Base-by-base conservation (phyloP, 805 yeast species). In the Candida schatavii region DNA sequence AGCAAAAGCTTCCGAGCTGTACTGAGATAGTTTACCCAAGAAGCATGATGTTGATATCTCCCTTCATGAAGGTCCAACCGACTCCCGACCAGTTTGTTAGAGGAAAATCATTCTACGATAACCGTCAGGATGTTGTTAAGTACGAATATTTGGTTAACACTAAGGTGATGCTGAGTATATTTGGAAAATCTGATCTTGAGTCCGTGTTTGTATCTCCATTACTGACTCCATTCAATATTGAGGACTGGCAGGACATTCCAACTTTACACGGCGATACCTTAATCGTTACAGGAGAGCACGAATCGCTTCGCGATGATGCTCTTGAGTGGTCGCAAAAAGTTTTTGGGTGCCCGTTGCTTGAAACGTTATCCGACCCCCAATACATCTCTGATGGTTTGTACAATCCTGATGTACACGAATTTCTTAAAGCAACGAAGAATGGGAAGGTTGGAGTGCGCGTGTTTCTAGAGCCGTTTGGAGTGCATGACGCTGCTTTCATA, bases 231-330 rank as follows among this genome's bases (percentile, higher is more conserved):
- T 48, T 51, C 15, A 31, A 40, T 18, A 31, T 45, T 11, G 43
- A 48, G 15, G 67, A 68, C 37, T 69, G 73, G 72, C 44, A 40
- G 3, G 48, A 49, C 2, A 66, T 66, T 18, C 59, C 66, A 4
- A 58, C 63, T 25, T 63, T 57, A 38, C 52, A 49, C 1, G 42
- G 43, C 35, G 57, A 55, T 29, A 59, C 68, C 3, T 61, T 65
- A 27, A 45, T 68, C 21, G 45, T 68, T 11, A 45, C 49, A 5
- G 74, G 75, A 15, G 74, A 69, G 52, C 72, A 68, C 41, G 75
- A 70, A 46, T 51, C 56, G n/a, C 68, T 70, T 45, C 52, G 73
- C 42, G 74, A 69, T 47, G 70, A 66, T 41, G 50, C 68, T 19
- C 48, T 62, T 35, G 58, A 56, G 35, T 70, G 72, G 71, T 51